A percentile compares a stretch with the other conserved stretches of the same genome.
phyloP scores from a whole-genome alignment of 2,329 filamentous ascomycete species.

The Madurella mycetomatis region DNA sequence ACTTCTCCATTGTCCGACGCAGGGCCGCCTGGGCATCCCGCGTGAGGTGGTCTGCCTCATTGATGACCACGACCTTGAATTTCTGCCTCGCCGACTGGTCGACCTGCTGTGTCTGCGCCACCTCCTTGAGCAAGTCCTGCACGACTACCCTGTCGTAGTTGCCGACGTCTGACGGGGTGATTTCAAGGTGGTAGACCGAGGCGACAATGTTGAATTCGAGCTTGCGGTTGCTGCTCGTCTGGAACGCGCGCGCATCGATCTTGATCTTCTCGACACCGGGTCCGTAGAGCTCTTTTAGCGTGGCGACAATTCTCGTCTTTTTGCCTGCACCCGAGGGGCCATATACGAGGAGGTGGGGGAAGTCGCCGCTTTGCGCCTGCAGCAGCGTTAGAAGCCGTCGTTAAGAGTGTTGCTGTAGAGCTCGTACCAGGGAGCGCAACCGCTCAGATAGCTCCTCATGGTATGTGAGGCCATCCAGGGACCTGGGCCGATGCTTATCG shows the following conservation, averaged over 20 bases:
- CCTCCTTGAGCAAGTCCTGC: constrained; percentile 93
- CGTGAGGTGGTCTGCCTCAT: constrained; percentile 92
- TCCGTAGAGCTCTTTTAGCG: constrained; percentile 90
- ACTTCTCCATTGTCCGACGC: constrained; percentile 97
- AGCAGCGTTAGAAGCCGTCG: constrained; percentile 10
- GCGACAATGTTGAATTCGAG: constrained; percentile 99
- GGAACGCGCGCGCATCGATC: constrained; percentile 95
- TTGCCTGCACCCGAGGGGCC: constrained; percentile 95
- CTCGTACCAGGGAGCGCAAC: constrained; percentile 73
- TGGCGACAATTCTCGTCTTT: constrained; percentile 94
- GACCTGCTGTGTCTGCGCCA: constrained; percentile 98
- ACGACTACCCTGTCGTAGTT: constrained; percentile 95
- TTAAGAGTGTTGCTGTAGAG: background rate
- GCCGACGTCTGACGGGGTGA: constrained; percentile 94
- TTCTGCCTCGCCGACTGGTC: constrained; percentile 83
- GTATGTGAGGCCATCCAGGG: constrained; percentile 75
- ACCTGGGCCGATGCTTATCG: constrained; percentile 68
- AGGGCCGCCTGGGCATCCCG: constrained; percentile 93
- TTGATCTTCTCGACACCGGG: constrained; percentile 99
- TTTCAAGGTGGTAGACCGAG: constrained; percentile 96
- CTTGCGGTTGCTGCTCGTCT: constrained; percentile 92
- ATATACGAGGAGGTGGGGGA: constrained; percentile 95
- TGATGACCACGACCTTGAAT: constrained; percentile 99
- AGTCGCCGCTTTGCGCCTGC: constrained; percentile 93
- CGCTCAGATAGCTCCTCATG: constrained; percentile 84